Evolutionary conservation across 257 asterid genomes (phyloP), one percentile per base, ranked within the genome.

Genomic region (Solanum chaucha): DNA sequence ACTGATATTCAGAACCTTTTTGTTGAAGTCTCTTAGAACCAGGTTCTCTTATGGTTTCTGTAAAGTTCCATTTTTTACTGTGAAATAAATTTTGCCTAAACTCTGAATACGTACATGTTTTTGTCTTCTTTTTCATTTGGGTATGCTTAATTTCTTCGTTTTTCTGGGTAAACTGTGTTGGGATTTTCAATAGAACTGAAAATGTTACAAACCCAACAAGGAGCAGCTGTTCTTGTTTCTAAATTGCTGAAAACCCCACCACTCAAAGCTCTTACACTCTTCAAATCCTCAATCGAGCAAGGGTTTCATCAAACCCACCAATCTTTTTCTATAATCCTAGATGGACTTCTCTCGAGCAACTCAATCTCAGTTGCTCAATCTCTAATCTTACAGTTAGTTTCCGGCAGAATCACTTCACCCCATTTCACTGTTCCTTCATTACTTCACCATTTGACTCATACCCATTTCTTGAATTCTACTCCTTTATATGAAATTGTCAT

Each of bases 221-320:
- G 51, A 70, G 51, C 87, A 28, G 48, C 70, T 28, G 24, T 41
- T 70, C 87, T 93, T 85, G 90, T 94, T 71, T 90, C 98, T 86
- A 90, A 87, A 86, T 85, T 94, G 87, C 87, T 92, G 84, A 95
- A 95, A 90, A 20, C 81, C 83, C 98, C 98, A 51, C 98, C 98
- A 26, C 85, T 86, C 87, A 89, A 86, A 86, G 93, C 98, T 68
- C 85, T 95, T 36, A 85, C 90, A 20, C 92, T 92, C 89, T 92
- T 95, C 91, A 91, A 88, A 40, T 85, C 93, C 61, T 86, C 97
- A 55, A 51, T 88, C 5, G 67, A 72, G 30, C 87, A 86, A 72
- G 90, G 92, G 48, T 87, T 91, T 78, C 88, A 91, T 28, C 96
- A 91, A 92, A 92, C 95, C 59, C 93, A 82, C 41, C 90, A 93